Percentiles rank a stretch among this genome's conserved stretches.
Conservation (phyloP, 371 early-diverging fungal species). For the Apophysomyces ossiformis region DNA sequence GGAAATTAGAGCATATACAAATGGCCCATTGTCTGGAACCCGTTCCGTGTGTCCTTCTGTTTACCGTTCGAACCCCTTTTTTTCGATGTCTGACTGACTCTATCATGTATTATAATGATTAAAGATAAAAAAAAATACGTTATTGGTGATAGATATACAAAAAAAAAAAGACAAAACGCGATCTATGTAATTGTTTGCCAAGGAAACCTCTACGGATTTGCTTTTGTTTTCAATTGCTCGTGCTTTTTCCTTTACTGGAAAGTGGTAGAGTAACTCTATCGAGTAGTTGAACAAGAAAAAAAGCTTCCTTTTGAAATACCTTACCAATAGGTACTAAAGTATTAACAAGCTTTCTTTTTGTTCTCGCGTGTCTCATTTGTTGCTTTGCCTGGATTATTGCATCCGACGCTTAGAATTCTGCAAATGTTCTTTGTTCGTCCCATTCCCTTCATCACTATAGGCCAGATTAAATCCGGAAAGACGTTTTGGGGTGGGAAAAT, state of each 20-base stretch:
- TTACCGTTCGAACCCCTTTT: not conserved
- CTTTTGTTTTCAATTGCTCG: slow-evolving; percentile 8
- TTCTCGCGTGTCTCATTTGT: too few relatives aligned
- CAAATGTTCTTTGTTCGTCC: not conserved
- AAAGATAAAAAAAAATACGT: too few relatives aligned
- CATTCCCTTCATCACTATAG: not conserved
- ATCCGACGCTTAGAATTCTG: too few relatives aligned
- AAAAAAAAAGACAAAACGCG: not conserved
- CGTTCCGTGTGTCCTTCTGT: not conserved
- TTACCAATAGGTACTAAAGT: too few relatives aligned
- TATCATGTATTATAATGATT: too few relatives aligned
- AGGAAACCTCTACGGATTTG: not conserved
- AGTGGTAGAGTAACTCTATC: not conserved
- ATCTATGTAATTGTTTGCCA: not conserved
- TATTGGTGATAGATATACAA: too few relatives aligned
- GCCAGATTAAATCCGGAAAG: not conserved
- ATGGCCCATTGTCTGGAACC: not conserved
- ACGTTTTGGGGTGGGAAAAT: slow-evolving; percentile 6
- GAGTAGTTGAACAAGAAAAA: not conserved
- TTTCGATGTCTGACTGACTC: not conserved
- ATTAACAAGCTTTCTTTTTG: too few relatives aligned
- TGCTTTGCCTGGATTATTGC: too few relatives aligned
- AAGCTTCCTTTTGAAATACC: not conserved
- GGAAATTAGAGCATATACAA: too few relatives aligned
- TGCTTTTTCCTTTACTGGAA: slow-evolving; percentile 7